Evolutionary conservation across 805 yeast species (phyloP).

Genomic region (Ogataea minuta): DNA sequence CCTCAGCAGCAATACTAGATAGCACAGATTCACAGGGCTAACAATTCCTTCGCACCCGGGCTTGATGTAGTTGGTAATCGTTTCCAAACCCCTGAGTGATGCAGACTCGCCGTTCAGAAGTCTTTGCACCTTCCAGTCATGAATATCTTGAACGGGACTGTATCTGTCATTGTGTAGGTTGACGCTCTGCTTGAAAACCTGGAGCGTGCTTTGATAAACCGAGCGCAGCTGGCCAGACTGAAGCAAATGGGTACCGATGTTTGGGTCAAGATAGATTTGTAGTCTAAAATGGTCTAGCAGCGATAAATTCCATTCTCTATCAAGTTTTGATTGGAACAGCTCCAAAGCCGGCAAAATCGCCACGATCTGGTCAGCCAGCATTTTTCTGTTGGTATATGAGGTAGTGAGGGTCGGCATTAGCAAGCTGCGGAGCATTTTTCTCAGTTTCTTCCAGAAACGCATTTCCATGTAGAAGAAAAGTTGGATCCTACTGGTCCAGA

Average conservation of each 20-base stretch:
- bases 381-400: slow-evolving; percentile 44
- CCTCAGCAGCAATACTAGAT: slow-evolving; percentile 46
- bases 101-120: slow-evolving; percentile 13
- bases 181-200: slow-evolving; percentile 9
- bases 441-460: slow-evolving; percentile 51
- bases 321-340: slow-evolving; percentile 42
- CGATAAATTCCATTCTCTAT: slow-evolving; percentile 48
- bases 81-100: slow-evolving; percentile 22
- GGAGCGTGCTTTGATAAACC: slow-evolving; percentile 38
- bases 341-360: slow-evolving; percentile 53
- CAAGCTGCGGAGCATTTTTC: slow-evolving; percentile 47
- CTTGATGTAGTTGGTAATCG: slow-evolving; percentile 26
- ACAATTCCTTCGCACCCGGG: slow-evolving; percentile 25
- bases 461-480: slow-evolving; percentile 56
- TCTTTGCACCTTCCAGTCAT: slow-evolving; percentile 18
- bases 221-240: slow-evolving; percentile 39
- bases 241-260: slow-evolving; percentile 39
- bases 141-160: slow-evolving; percentile 2
- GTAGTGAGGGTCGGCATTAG: slow-evolving; percentile 57
- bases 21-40: slow-evolving; percentile 29
- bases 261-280: slow-evolving; percentile 34
- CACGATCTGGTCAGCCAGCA: slow-evolving; percentile 52
- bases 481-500: slow-evolving; percentile 50
- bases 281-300: slow-evolving; percentile 31
- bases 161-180: slow-evolving; percentile 12